These are phyloP conservation scores for Hypoxylon sp. DNA, from an alignment of 2,329 filamentous ascomycete genomes.

Conservation along the genomic window DNA sequence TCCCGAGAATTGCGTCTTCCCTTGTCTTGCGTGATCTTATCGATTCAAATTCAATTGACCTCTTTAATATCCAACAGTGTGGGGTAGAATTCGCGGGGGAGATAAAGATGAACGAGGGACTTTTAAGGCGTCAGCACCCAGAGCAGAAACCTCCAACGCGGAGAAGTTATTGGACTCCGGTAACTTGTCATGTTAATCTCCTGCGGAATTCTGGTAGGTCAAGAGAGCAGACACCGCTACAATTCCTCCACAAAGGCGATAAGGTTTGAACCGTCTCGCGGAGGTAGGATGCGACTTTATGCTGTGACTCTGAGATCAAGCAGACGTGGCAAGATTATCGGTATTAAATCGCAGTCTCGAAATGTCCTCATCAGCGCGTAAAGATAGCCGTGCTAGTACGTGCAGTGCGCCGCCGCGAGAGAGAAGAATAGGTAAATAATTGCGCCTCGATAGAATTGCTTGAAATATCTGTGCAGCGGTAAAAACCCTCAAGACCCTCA, in stretches of 20 bases:
- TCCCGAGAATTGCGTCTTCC: conserved; percentile 44
- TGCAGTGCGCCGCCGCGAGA: conserved; percentile 18
- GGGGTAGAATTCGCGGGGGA: conserved; percentile 53
- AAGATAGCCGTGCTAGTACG: conserved; percentile 13
- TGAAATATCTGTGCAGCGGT: conserved; percentile 43
- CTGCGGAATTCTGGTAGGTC: conserved; percentile 45
- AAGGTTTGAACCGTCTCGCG: conserved; percentile 39
- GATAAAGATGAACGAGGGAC: conserved; percentile 45
- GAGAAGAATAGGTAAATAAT: conserved; percentile 8
- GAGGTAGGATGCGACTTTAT: conserved; percentile 38
- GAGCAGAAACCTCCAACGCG: conserved; percentile 61
- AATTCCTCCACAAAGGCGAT: conserved; percentile 48
- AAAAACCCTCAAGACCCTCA: conserved; percentile 26
- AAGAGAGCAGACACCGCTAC: conserved; percentile 49
- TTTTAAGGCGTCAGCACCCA: conserved; percentile 60
- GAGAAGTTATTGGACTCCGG: conserved; percentile 58
- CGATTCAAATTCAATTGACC: conserved; percentile 46
- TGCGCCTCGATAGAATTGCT: conserved; percentile 31
- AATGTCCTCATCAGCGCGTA: conserved; percentile 13
- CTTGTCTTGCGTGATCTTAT: conserved; percentile 48
- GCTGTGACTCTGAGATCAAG: conserved; percentile 27
- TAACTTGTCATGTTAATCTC: conserved; percentile 63
- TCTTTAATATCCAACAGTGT: conserved; percentile 46
- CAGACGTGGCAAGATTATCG: conserved; percentile 27
- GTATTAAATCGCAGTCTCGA: conserved; percentile 29